Base-by-base conservation (phyloP, 177 flowering plant genomes). In the Vitis hybrid region DNA sequence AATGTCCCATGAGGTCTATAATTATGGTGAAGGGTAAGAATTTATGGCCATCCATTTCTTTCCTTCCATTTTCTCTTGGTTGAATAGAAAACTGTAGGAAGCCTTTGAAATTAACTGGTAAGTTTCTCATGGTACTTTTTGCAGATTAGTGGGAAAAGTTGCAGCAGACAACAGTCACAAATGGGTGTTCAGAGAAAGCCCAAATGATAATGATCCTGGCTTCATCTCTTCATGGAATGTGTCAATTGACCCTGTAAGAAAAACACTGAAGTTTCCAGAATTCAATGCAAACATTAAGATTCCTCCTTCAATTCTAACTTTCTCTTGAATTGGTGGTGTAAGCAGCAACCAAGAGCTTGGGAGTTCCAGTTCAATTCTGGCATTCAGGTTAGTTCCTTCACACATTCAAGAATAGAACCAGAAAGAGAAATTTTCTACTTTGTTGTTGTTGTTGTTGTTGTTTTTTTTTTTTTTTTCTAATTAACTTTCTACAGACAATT, bases 1-100 rank as follows among this genome's bases (percentile, higher is more conserved):
- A 79, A 83, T 91, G 97, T 81, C 97, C 52, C 94, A 91, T 82
- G 91, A 91, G 74, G 97, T 91, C 58, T 91, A 88, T 61, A 87
- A 68, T 72, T 91, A 74, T 79, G 97, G 97, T 68, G 94, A 91
- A 87, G 94, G 93, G 97, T 91, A 70, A 82, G 77, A 58, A 32
- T 40, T 21, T 56, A 15, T 40, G 62, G 11, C 49, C 21, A 24
- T 18, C 9, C 17, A 0, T 19, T 75, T 67, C 52, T 75, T 11
- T 11, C 6, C n/a, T 65, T 49, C 40, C 48, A 27, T 56, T 60
- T 18, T 8, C 27, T 67, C 11, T 2, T 48, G 50, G 3, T 13
- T 14, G 15, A 48, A 9, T 6, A 13, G 55, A 57, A 9, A 18
- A 35, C 54, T 67, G 32, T 56, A 46, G 60, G 27, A 56, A 64